phyloP scores from a whole-genome alignment of 768 basidiomycete species.

The Tylopilus subfusipes region DNA sequence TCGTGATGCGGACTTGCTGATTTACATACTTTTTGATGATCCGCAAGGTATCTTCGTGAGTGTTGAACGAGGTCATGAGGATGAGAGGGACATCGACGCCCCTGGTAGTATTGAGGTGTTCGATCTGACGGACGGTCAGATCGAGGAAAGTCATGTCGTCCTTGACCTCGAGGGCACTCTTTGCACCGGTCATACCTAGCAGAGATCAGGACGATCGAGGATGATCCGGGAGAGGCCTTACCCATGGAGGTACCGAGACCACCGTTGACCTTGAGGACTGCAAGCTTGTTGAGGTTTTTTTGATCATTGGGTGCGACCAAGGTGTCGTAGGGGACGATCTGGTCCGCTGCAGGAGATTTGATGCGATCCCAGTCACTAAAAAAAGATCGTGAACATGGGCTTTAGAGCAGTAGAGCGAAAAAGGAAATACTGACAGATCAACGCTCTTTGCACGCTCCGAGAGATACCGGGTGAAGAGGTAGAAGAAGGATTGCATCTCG shows the following conservation, averaged over 20 bases:
- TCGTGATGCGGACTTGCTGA: slow-evolving; percentile 70
- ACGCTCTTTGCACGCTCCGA: slow-evolving; percentile 64
- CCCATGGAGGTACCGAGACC: slow-evolving; percentile 69
- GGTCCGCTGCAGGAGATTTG: slow-evolving; percentile 59
- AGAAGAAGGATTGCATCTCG: slow-evolving; percentile 84
- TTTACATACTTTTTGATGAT: slow-evolving; percentile 81
- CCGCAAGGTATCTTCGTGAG: slow-evolving; percentile 71
- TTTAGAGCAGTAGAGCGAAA: slow-evolving; percentile 6
- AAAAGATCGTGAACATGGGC: not conserved
- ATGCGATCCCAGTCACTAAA: slow-evolving; percentile 43
- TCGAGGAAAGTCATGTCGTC: slow-evolving; percentile 72
- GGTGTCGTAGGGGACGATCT: slow-evolving; percentile 57
- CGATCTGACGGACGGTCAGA: slow-evolving; percentile 58
- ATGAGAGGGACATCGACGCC: slow-evolving; percentile 72
- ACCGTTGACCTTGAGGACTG: slow-evolving; percentile 77
- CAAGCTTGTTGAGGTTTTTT: slow-evolving; percentile 60
- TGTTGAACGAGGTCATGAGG: slow-evolving; percentile 82
- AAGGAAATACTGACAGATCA: slow-evolving; percentile 53
- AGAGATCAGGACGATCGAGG: slow-evolving; percentile 1
- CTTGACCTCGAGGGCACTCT: slow-evolving; percentile 72
- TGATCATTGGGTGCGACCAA: slow-evolving; percentile 45
- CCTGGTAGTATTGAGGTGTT: slow-evolving; percentile 63
- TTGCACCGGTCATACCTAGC: slow-evolving; percentile 56
- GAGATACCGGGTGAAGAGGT: slow-evolving; percentile 78
- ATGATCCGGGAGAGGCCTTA: slow-evolving; percentile 10